These are phyloP conservation scores for Cylindrodendrum hubeiense DNA, from an alignment of 2,329 filamentous ascomycete genomes.

Conservation along the genomic window DNA sequence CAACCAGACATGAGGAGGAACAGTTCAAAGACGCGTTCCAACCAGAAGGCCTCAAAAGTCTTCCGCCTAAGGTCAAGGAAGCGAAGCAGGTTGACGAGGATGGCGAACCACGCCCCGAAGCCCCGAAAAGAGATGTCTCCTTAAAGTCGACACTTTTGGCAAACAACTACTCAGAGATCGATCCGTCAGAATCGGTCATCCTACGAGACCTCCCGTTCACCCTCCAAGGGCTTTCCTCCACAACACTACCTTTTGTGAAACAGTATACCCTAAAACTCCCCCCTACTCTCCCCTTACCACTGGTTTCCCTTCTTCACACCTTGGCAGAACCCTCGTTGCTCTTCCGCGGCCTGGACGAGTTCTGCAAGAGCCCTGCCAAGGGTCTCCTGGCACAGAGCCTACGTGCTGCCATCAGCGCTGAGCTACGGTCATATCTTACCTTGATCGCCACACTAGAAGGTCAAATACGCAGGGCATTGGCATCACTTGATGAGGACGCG, in stretches of 20 bases:
- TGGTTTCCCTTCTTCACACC: slow-evolving; percentile 88
- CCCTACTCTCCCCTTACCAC: slow-evolving; percentile 81
- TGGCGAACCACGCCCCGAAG: slow-evolving; percentile 48
- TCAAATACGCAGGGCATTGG: slow-evolving; percentile 87
- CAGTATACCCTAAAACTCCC: slow-evolving; percentile 81
- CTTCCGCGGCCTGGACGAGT: slow-evolving; percentile 83
- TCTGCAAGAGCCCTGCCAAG: slow-evolving; percentile 83
- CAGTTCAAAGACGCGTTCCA: slow-evolving; percentile 66
- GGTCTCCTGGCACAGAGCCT: slow-evolving; percentile 94
- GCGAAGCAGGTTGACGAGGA: slow-evolving; percentile 53
- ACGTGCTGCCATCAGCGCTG: slow-evolving; percentile 84
- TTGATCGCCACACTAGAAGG: slow-evolving; percentile 92
- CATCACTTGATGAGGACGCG: slow-evolving; percentile 76
- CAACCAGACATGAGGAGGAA: slow-evolving; percentile 60
- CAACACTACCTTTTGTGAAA: slow-evolving; percentile 81
- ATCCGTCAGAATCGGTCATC: slow-evolving; percentile 74
- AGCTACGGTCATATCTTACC: slow-evolving; percentile 89
- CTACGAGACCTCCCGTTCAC: slow-evolving; percentile 91
- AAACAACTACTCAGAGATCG: slow-evolving; percentile 67
- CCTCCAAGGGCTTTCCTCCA: slow-evolving; percentile 90
- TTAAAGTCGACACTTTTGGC: slow-evolving; percentile 70
- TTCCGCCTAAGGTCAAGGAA: slow-evolving; percentile 57
- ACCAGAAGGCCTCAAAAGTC: slow-evolving; percentile 62
- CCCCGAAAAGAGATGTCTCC: slow-evolving; percentile 62
- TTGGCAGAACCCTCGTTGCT: slow-evolving; percentile 94